Base-by-base conservation (phyloP, 352 stramenopile genomes). In the Pythium dissimile region DNA sequence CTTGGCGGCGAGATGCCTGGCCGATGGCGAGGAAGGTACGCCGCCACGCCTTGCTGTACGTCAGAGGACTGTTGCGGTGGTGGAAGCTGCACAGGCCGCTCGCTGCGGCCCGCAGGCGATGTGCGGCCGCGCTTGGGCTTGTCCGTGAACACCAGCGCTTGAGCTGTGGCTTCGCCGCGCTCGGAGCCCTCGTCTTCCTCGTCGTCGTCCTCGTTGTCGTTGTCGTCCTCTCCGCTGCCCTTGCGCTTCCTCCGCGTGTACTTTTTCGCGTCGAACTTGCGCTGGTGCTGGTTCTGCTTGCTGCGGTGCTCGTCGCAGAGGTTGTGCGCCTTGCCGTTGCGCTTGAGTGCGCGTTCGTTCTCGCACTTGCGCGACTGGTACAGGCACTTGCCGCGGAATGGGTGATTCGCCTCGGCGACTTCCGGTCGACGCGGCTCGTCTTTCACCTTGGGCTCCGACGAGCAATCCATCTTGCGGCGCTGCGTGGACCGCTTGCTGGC, bases 241-340 rank as follows among this genome's bases (percentile, higher is more conserved):
- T 50, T 50, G 27, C 54, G 67, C 41, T 73, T 67, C 46, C 78
- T 78, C 35, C 74, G 66, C 18, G 73, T 81, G 67, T 86, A 89
- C 65, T 88, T 89, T 57, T 89, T 92, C 32, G 75, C 80, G 56
- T 92, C 81, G 42, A 92, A 89, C 59, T 89, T 92, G 57, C 81
- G 79, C 53, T 92, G 81, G 59, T 92, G 79, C 66, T 87, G 75
- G 58, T 92, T 92, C 67, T 92, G 81, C 63, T 88, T 89, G 31
- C 59, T 66, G 13, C 81, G 79, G 56, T 92, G 81, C 54, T 85
- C 76, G 27, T 92, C 81, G 42, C 81, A 92, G 21, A 92, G 58
- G 41, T 92, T 92, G 68, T 92, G 81, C 24, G 81, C 67, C 50
- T 85, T 77, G 27, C 81, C 81, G 53, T 92, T 92, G 61, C 79